A percentile compares a stretch with the other conserved stretches of the same genome.
These are phyloP conservation scores for Sicyos edulis DNA, from an alignment of 306 rosid species.

Conservation along the genomic window DNA sequence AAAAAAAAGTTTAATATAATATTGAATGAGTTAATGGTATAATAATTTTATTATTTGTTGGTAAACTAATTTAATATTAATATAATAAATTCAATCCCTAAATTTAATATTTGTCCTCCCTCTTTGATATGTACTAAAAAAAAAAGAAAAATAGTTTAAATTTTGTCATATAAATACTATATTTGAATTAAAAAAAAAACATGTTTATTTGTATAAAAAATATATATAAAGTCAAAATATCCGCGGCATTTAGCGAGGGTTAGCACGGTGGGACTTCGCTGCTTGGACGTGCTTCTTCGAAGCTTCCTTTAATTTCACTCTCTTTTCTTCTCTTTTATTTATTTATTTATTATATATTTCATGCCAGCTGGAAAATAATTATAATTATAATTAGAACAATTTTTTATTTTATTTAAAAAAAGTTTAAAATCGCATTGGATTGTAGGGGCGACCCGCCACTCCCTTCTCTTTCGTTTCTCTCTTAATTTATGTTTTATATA, in stretches of 20 bases:
- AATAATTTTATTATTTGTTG: too few relatives aligned
- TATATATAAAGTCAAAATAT: constrained; percentile 14
- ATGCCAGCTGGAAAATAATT: constrained; percentile 10
- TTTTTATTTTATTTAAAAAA: background rate
- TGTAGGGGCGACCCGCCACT: background rate
- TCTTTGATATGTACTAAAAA: too few relatives aligned
- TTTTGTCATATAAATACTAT: too few relatives aligned
- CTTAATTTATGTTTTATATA: background rate
- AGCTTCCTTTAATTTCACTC: background rate
- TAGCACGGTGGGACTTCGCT: background rate
- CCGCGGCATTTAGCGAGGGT: background rate
- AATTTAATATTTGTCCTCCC: too few relatives aligned
- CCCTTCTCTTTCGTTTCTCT: background rate
- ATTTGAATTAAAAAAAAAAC: background rate
- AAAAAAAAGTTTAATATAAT: too few relatives aligned
- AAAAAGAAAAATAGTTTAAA: too few relatives aligned
- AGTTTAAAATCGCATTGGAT: background rate
- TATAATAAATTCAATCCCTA: too few relatives aligned
- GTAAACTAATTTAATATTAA: too few relatives aligned
- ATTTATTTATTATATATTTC: too few relatives aligned
- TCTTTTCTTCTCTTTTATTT: too few relatives aligned
- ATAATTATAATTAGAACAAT: background rate
- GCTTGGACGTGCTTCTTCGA: constrained; percentile 16
- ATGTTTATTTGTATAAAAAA: background rate
- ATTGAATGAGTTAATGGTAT: too few relatives aligned